Conservation (phyloP, 2,329 filamentous ascomycete species). For the Fonsecaea pedrosoi region DNA sequence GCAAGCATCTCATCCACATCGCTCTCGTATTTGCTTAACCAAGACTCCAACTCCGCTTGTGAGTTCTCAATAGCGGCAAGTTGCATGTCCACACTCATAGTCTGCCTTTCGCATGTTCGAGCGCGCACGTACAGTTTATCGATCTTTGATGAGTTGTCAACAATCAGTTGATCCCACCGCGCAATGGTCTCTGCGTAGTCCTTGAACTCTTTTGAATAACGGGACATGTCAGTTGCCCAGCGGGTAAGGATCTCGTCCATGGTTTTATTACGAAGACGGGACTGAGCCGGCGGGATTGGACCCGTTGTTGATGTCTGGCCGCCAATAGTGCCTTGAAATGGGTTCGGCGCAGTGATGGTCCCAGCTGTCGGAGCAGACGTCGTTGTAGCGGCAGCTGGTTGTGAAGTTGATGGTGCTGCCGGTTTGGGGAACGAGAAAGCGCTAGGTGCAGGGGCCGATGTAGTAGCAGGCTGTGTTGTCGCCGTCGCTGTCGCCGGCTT, state of each 20-base stretch:
- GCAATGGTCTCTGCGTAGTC: conserved; percentile 86
- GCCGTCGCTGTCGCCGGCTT: conserved; percentile 42
- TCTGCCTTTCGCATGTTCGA: conserved; percentile 91
- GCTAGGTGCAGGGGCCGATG: conserved; percentile 39
- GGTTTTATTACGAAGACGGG: conserved; percentile 94
- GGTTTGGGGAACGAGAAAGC: conserved; percentile 9
- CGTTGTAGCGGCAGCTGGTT: conserved; percentile 23
- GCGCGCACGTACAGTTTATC: conserved; percentile 90
- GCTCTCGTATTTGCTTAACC: conserved; percentile 87
- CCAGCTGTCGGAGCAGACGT: conserved; percentile 12
- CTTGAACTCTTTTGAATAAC: conserved; percentile 97
- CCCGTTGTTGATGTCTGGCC: conserved; percentile 78
- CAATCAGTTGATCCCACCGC: conserved; percentile 87
- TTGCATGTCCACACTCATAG: conserved; percentile 91
- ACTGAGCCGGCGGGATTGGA: conserved; percentile 78
- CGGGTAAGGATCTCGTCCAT: conserved; percentile 99
- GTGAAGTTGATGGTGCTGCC: conserved; percentile 32
- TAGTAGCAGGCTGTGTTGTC: conserved; percentile 43
- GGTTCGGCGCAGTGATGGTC: conserved; percentile 29
- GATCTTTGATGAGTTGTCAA: conserved; percentile 94
- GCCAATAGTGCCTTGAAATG: conserved; percentile 24
- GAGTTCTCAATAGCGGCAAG: conserved; percentile 87
- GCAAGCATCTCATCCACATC: conserved; percentile 89
- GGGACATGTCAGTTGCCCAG: conserved; percentile 93
- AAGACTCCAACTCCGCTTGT: conserved; percentile 86